These are phyloP conservation scores for Fusarium tjaetaba DNA, from an alignment of 2,329 filamentous ascomycete genomes.

Conservation along the genomic window DNA sequence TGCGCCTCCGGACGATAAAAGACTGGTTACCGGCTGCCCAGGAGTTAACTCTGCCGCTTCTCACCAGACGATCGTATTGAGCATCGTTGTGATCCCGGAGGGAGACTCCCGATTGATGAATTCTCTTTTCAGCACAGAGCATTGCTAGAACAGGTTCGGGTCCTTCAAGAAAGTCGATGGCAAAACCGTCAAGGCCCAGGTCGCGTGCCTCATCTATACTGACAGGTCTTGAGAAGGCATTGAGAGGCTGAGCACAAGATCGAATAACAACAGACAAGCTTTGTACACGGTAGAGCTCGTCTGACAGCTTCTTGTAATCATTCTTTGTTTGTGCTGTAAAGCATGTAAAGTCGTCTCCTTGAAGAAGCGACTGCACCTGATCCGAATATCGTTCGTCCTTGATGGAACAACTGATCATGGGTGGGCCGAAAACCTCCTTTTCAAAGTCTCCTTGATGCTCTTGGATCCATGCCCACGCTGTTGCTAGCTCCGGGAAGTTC, in stretches of 20 bases:
- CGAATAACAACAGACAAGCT: slow-evolving; percentile 78
- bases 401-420: slow-evolving; percentile 81
- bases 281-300: slow-evolving; percentile 70
- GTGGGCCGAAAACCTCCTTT: slow-evolving; percentile 81
- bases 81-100: slow-evolving; percentile 70
- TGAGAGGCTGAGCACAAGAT: slow-evolving; percentile 65
- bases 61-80: slow-evolving; percentile 73
- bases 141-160: slow-evolving; percentile 87
- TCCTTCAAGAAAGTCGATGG: slow-evolving; percentile 80
- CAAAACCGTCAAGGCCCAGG: slow-evolving; percentile 81
- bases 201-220: slow-evolving; percentile 62
- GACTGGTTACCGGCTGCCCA: slow-evolving; percentile 76
- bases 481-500: slow-evolving; percentile 70
- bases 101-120: slow-evolving; percentile 76
- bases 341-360: slow-evolving; percentile 64
- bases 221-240: slow-evolving; percentile 65
- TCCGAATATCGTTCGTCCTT: slow-evolving; percentile 74
- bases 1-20: slow-evolving; percentile 74
- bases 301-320: slow-evolving; percentile 79
- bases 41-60: slow-evolving; percentile 65
- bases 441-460: slow-evolving; percentile 75
- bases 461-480: slow-evolving; percentile 85
- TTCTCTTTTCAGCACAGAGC: slow-evolving; percentile 78
- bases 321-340: slow-evolving; percentile 80
- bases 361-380: slow-evolving; percentile 63